Conservation (phyloP, 2,329 filamentous ascomycete genomes). For the Cadophora luteo-olivacea region DNA sequence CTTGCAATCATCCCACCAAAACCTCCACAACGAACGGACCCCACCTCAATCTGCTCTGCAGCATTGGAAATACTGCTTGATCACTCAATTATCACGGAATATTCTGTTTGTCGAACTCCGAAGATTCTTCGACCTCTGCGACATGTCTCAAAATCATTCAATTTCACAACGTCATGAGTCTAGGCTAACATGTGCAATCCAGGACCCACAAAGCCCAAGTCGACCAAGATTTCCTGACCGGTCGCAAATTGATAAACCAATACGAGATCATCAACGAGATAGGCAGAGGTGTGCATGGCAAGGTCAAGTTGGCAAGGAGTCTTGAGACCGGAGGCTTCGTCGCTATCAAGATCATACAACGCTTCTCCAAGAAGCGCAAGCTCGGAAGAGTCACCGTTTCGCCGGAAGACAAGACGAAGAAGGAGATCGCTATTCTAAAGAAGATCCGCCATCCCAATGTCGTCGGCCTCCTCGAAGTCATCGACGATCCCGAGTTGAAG, state of each 20-base stretch:
- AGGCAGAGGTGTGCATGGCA: constrained; percentile 93
- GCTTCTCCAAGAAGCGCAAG: constrained; percentile 90
- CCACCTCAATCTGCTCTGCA: background rate
- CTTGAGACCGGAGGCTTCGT: constrained; percentile 78
- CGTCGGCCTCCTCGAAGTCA: constrained; percentile 93
- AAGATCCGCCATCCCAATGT: constrained; percentile 98
- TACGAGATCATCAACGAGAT: constrained; percentile 98
- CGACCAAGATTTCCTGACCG: constrained; percentile 86
- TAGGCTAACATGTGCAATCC: constrained; percentile 34
- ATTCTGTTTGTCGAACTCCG: background rate
- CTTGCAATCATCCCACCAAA: constrained; percentile 13
- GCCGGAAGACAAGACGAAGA: constrained; percentile 82
- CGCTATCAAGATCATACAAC: constrained; percentile 97
- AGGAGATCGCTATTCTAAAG: constrained; percentile 97
- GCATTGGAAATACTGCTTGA: background rate
- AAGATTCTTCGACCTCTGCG: background rate
- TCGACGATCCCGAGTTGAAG: constrained; percentile 93
- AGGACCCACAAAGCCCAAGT: constrained; percentile 91
- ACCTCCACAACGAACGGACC: background rate
- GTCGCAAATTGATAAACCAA: constrained; percentile 95
- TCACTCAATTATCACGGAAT: background rate
- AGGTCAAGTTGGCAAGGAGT: constrained; percentile 93
- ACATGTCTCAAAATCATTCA: too few species aligned
- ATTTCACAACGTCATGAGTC: constrained; percentile 7
- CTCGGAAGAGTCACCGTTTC: constrained; percentile 81